Evolutionary conservation across 2,329 filamentous ascomycete species (phyloP), one percentile per base, ranked within the genome.

Genomic region (Aspergillus versicolor): DNA sequence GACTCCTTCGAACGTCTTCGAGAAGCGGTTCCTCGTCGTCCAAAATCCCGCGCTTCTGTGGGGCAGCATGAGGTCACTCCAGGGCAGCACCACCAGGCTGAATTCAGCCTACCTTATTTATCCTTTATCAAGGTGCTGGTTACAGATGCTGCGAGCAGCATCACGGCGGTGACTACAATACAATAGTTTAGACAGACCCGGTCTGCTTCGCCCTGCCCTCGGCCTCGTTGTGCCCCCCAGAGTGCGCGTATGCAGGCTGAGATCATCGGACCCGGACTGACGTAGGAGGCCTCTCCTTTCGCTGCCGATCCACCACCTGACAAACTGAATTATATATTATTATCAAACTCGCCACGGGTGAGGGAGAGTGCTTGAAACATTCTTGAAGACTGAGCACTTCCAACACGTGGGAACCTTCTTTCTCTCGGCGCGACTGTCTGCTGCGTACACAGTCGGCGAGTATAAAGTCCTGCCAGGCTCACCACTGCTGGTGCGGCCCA

Each of bases 181-280:
- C 15, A 30, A 5, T 24, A 24, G 17, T 11, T 3, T 24, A 27
- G 3, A 24, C 15, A 15, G 7, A 7, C 15, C 42, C 42, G 13
- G 11, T 30, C 42, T 15, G 21, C 21, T 44, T 44, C 21, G 21
- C 21, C 21, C 2, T 7, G 22, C 42, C 15, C 27, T 44, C 27
- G 21, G 13, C 21, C 32, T n/a, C 34, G 12, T 42, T 48, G 12
- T 44, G 22, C 42, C 19, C 19, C 19, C 60, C 30, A 41, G 41
- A 38, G 45, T 21, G 42, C 22, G 21, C 30, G 54, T 58, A 63
- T 63, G 63, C 61, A 58, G 43, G 57, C 52, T 64, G 62, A 64
- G 58, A 61, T 64, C 62, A 64, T 64, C 53, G 61, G 9, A 30
- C 27, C 27, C 27, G 27, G 27, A 30, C 42, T 44, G 57, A 63